Percentiles rank a stretch among this genome's conserved stretches.
These are phyloP conservation scores for Paramecium bursaria DNA, from an alignment of 73 alveolate species.

Conservation along the genomic window DNA sequence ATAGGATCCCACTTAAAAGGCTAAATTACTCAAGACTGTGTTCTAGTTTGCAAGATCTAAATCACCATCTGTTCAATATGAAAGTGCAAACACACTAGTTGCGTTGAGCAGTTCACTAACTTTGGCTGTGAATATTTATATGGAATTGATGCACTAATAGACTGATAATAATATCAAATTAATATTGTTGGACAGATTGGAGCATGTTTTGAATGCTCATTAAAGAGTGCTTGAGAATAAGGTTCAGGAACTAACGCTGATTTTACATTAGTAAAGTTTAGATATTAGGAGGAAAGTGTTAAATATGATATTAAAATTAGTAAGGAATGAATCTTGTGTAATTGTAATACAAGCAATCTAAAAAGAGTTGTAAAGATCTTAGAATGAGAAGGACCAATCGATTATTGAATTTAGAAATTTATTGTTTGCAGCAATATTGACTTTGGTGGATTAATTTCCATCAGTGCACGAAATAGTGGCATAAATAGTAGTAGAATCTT, in stretches of 20 bases:
- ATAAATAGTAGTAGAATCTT: background rate
- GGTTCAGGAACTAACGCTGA: background rate
- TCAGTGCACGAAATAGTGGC: slow-evolving; percentile 32
- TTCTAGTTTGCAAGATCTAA: slow-evolving; percentile 78
- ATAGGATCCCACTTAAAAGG: slow-evolving; percentile 83
- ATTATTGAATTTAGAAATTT: slow-evolving; percentile 18
- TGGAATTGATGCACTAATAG: slow-evolving; percentile 77
- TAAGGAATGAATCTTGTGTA: slow-evolving; percentile 16
- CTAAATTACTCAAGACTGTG: slow-evolving; percentile 78
- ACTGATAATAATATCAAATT: slow-evolving; percentile 87
- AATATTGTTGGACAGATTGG: slow-evolving; percentile 79
- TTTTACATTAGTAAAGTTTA: slow-evolving; percentile 8
- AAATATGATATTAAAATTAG: slow-evolving; percentile 4
- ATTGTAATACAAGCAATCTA: slow-evolving; percentile 6
- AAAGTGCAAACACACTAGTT: slow-evolving; percentile 85
- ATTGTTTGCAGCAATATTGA: background rate
- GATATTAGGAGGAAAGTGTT: slow-evolving; percentile 56
- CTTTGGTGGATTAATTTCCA: slow-evolving; percentile 28
- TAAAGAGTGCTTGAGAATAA: slow-evolving; percentile 47
- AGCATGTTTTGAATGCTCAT: slow-evolving; percentile 30
- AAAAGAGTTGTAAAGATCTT: slow-evolving; percentile 18
- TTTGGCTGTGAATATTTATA: slow-evolving; percentile 80
- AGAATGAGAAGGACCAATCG: slow-evolving; percentile 21
- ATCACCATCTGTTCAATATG: slow-evolving; percentile 84
- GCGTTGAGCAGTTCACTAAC: slow-evolving; percentile 84